phyloP scores from a whole-genome alignment of 1,284 basidiomycete species.

The Porogramme epimiltina region DNA sequence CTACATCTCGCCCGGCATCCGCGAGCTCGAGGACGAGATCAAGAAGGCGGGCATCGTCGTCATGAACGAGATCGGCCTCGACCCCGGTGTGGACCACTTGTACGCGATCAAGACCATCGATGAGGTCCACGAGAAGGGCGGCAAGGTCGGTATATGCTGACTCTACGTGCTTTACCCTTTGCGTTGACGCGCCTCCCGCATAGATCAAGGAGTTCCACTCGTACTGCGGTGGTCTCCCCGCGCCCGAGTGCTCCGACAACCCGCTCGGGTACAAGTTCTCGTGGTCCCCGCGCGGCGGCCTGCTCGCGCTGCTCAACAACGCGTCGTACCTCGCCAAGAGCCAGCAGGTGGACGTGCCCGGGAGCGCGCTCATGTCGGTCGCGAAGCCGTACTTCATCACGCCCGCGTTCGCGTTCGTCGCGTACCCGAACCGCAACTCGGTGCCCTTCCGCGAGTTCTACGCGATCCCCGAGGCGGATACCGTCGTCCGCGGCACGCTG shows the following conservation, averaged over 20 bases:
- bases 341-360: slow-evolving; percentile 65
- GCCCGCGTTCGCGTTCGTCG: slow-evolving; percentile 95
- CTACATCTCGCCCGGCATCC: slow-evolving; percentile 92
- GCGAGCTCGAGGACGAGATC: slow-evolving; percentile 81
- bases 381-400: slow-evolving; percentile 96
- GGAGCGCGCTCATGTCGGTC: slow-evolving; percentile 80
- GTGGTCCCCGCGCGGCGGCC: slow-evolving; percentile 96
- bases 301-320: slow-evolving; percentile 92
- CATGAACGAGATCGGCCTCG: slow-evolving; percentile 98
- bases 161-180: no score
- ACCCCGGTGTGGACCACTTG: slow-evolving; percentile 93
- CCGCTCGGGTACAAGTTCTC: slow-evolving; percentile 99
- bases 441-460: slow-evolving; percentile 87
- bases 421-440: slow-evolving; percentile 97
- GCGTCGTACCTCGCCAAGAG: slow-evolving; percentile 82
- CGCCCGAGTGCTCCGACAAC: slow-evolving; percentile 89
- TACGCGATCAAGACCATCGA: slow-evolving; percentile 97
- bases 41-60: slow-evolving; percentile 92
- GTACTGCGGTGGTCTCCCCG: slow-evolving; percentile 96
- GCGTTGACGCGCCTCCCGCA: background rate
- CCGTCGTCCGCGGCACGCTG: slow-evolving; percentile 90
- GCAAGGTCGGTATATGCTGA: slow-evolving; percentile 64
- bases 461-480: slow-evolving; percentile 92
- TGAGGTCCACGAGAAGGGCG: slow-evolving; percentile 92
- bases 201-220: slow-evolving; percentile 93